A percentile compares a stretch with the other conserved stretches of the same genome.
Conservation (phyloP, 768 basidiomycete genomes). For the Baorangia bicolor region DNA sequence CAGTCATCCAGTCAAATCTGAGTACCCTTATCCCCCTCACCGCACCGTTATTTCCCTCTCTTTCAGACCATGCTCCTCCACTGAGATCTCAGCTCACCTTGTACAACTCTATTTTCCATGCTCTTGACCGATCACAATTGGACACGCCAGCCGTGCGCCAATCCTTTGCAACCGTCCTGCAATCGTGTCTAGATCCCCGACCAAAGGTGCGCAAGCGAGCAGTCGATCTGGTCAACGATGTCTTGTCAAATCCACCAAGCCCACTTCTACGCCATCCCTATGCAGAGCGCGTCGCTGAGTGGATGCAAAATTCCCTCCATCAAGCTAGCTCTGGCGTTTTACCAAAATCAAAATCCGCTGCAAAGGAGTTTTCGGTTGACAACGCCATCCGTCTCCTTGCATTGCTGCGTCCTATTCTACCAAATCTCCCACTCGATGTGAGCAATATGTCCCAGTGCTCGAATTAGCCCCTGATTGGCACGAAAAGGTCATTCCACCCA, state of each 20-base stretch:
- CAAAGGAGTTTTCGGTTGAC: constrained; percentile 62
- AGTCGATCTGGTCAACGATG: constrained; percentile 77
- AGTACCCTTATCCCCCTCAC: constrained; percentile 70
- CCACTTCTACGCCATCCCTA: constrained; percentile 86
- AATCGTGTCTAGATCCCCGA: constrained; percentile 79
- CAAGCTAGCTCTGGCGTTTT: constrained; percentile 65
- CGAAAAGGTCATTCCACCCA: constrained; percentile 65
- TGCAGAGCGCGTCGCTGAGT: constrained; percentile 75
- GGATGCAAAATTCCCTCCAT: constrained; percentile 64
- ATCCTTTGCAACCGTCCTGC: constrained; percentile 81
- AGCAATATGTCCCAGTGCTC: constrained; percentile 31
- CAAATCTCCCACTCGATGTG: constrained; percentile 66
- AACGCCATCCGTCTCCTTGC: constrained; percentile 76
- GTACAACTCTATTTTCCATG: constrained; percentile 63
- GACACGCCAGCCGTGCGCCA: constrained; percentile 70
- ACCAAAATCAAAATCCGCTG: constrained; percentile 53
- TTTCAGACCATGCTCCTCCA: constrained; percentile 67
- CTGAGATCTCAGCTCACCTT: constrained; percentile 84
- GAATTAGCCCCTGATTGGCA: constrained; percentile 13
- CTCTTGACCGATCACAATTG: constrained; percentile 72
- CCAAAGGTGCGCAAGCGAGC: constrained; percentile 95
- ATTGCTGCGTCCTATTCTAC: constrained; percentile 61
- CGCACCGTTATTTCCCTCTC: constrained; percentile 71
- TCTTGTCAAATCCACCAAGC: constrained; percentile 72
- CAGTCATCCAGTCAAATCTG: constrained; percentile 79